These are phyloP conservation scores for Infundibulicybe gibba DNA, from an alignment of 768 basidiomycete genomes.

Conservation along the genomic window DNA sequence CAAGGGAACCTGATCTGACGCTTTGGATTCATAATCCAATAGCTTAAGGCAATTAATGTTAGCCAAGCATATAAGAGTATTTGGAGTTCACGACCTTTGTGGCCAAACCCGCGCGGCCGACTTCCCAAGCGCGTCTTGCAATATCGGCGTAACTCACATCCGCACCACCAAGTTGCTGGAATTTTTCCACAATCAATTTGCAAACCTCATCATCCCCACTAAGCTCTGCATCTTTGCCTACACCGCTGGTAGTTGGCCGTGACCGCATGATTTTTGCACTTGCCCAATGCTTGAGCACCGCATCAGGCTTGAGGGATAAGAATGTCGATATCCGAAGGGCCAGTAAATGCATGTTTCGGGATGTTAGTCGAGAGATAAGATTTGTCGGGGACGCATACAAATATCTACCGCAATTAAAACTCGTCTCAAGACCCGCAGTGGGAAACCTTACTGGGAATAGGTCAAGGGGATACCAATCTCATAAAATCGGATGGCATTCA, in stretches of 20 bases:
- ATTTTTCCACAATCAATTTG: constrained; percentile 83
- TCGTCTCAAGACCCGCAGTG: no score
- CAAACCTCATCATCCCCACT: constrained; percentile 78
- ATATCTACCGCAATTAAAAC: constrained; percentile 48
- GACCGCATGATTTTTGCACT: constrained; percentile 84
- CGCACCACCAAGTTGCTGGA: constrained; percentile 72
- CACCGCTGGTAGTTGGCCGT: constrained; percentile 50
- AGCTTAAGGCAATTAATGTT: constrained; percentile 41
- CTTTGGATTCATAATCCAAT: constrained; percentile 85
- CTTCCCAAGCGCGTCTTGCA: constrained; percentile 90
- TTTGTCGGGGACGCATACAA: constrained; percentile 75
- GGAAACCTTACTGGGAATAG: constrained; percentile 70
- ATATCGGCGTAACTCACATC: constrained; percentile 94
- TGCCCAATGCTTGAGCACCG: constrained; percentile 95
- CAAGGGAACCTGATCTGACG: constrained; percentile 93
- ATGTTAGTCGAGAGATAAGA: constrained; percentile 78
- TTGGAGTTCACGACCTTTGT: constrained; percentile 57
- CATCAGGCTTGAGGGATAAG: constrained; percentile 78
- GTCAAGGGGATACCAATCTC: constrained; percentile 94
- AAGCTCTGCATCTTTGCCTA: constrained; percentile 51
- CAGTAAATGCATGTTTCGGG: constrained; percentile 87
- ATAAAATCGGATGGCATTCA: constrained; percentile 89
- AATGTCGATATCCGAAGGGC: constrained; percentile 88
- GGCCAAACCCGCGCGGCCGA: constrained; percentile 74
- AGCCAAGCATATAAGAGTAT: neutral